These are phyloP conservation scores for Spergularia marina DNA, from an alignment of 148 eudicot genomes.

Conservation along the genomic window DNA sequence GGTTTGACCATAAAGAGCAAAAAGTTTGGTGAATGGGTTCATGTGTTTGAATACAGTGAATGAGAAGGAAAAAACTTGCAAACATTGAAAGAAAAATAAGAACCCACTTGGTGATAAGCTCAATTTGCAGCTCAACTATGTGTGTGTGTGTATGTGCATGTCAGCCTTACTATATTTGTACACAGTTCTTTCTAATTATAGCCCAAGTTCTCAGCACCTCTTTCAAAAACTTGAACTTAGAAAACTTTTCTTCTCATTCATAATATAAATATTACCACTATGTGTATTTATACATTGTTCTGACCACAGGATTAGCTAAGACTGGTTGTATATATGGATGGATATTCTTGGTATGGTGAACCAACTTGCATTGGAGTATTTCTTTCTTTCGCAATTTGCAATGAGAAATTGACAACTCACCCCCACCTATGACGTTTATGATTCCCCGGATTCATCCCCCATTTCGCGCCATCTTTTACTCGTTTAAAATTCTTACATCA, in stretches of 20 bases:
- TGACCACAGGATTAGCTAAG: too few relatives aligned
- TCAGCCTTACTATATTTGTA: background rate
- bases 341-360: slow-evolving; percentile 3
- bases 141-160: background rate
- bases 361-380: background rate
- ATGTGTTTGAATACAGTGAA: background rate
- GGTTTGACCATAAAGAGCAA: too few relatives aligned
- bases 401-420: too few relatives aligned
- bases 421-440: too few relatives aligned
- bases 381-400: background rate
- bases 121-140: background rate
- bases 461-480: too few relatives aligned
- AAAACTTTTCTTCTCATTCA: too few relatives aligned
- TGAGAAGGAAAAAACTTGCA: background rate
- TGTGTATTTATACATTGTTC: too few relatives aligned
- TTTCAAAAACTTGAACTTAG: background rate
- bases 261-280: too few relatives aligned
- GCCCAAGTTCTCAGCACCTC: background rate
- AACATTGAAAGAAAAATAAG: background rate
- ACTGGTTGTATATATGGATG: too few relatives aligned
- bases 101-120: background rate
- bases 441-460: too few relatives aligned
- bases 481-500: too few relatives aligned
- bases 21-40: too few relatives aligned
- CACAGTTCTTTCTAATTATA: background rate